Evolutionary conservation across 169 alveolate genomes (phyloP).

Genomic region (Cryptosporidium meleagridis): DNA sequence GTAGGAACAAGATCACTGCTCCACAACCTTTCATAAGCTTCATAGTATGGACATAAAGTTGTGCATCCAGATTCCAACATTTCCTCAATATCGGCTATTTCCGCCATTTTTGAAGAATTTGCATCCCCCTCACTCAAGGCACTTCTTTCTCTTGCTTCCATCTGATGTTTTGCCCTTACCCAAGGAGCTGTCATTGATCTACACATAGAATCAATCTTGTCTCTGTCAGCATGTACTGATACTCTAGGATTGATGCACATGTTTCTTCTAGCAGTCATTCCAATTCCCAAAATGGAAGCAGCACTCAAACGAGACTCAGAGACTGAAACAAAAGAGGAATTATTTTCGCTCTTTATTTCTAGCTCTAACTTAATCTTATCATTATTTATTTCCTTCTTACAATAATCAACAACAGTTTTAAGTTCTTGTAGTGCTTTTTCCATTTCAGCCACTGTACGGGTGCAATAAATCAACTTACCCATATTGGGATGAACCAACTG

Average conservation of each 20-base stretch:
- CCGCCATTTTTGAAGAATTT: constrained; percentile 16
- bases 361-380: constrained; percentile 76
- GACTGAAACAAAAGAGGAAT: neutral
- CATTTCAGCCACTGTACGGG: constrained; percentile 98
- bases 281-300: constrained; percentile 85
- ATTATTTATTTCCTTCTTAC: constrained; percentile 80
- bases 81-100: constrained; percentile 44
- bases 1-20: constrained; percentile 80
- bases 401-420: constrained; percentile 87
- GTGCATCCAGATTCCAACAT: constrained; percentile 73
- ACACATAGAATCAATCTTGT: constrained; percentile 87
- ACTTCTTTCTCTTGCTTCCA: constrained; percentile 5
- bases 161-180: constrained; percentile 80
- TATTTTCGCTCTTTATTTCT: neutral
- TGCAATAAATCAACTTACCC: constrained; percentile 90
- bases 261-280: constrained; percentile 91
- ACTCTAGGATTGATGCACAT: constrained; percentile 94
- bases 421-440: constrained; percentile 96
- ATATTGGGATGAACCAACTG: constrained; percentile 88
- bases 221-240: constrained; percentile 87
- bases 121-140: constrained; percentile 5
- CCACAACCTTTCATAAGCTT: constrained; percentile 84
- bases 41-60: constrained; percentile 82
- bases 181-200: constrained; percentile 88
- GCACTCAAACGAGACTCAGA: neutral